Conservation (phyloP, 495 filamentous ascomycete genomes). For the Rhypophila decipiens region DNA sequence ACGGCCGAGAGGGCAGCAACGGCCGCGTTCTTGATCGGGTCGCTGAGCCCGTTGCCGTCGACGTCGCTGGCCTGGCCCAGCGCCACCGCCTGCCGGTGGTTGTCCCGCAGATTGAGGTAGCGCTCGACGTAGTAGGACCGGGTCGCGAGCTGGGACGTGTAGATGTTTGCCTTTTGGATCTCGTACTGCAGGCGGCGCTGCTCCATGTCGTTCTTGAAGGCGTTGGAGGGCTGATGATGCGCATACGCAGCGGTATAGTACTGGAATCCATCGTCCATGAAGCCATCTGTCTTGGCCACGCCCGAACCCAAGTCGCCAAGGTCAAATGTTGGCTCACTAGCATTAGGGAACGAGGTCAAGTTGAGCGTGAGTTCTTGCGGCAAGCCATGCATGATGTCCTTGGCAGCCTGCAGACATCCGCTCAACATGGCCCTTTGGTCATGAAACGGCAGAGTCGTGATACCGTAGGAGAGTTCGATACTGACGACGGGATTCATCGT, state of each 20-base stretch:
- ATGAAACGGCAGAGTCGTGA: conserved; percentile 62
- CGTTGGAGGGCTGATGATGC: conserved; percentile 20
- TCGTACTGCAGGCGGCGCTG: conserved; percentile 60
- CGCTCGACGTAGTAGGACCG: conserved; percentile 78
- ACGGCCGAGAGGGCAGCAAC: conserved; percentile 18
- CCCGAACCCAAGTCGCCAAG: background rate
- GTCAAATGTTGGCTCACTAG: background rate
- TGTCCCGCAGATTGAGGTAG: conserved; percentile 62
- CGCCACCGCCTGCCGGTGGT: conserved; percentile 27
- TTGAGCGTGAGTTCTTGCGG: conserved; percentile 56
- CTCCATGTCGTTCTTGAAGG: conserved; percentile 24
- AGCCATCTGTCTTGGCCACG: conserved; percentile 2
- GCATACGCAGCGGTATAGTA: conserved; percentile 33
- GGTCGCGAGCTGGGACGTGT: conserved; percentile 65
- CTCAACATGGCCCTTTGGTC: conserved; percentile 60
- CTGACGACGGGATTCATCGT: conserved; percentile 63
- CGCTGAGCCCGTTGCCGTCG: conserved; percentile 7
- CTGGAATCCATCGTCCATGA: conserved; percentile 16
- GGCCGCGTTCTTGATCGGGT: conserved; percentile 17
- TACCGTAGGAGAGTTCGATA: conserved; percentile 68
- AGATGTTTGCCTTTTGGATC: conserved; percentile 81
- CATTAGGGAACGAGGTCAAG: conserved; percentile 15
- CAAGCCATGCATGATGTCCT: conserved; percentile 51
- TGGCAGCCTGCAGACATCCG: conserved; percentile 53
- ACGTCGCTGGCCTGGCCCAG: conserved; percentile 15